Conservation (phyloP, 345 rosid species). For the Melaleuca alternifolia region DNA sequence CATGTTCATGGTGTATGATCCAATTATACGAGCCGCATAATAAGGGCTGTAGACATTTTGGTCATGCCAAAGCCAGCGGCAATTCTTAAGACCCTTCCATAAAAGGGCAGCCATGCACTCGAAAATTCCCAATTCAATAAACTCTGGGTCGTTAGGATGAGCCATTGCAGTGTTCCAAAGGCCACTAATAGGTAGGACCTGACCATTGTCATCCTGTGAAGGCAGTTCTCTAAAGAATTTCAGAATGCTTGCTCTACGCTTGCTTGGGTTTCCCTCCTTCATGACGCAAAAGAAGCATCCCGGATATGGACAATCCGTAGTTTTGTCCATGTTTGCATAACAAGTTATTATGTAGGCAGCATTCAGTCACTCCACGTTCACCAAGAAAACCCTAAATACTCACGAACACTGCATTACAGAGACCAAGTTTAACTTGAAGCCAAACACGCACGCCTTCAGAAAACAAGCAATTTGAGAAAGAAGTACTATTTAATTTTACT, state of each 20-base stretch:
- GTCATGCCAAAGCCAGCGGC: conserved; percentile 93
- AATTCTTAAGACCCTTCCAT: conserved; percentile 94
- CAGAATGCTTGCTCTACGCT: conserved; percentile 80
- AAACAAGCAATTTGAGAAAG: background rate
- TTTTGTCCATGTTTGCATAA: conserved; percentile 54
- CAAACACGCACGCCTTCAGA: background rate
- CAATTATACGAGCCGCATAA: conserved; percentile 95
- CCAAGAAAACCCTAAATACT: background rate
- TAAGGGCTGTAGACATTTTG: conserved; percentile 97
- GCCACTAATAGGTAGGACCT: conserved; percentile 97
- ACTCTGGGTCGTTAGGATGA: conserved; percentile 97
- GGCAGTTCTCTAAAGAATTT: conserved; percentile 96
- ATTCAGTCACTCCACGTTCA: background rate
- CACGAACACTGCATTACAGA: background rate
- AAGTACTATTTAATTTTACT: background rate
- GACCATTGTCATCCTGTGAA: conserved; percentile 92
- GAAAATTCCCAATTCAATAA: conserved; percentile 88
- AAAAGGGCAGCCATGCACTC: conserved; percentile 95
- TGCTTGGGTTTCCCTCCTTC: conserved; percentile 98
- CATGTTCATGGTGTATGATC: conserved; percentile 99
- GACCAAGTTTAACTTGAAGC: background rate
- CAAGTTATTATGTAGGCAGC: background rate
- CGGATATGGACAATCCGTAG: conserved; percentile 89
- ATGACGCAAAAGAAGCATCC: conserved; percentile 98
- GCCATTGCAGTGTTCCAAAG: conserved; percentile 99